phyloP scores from a whole-genome alignment of 179 eudicot species.

The Gypsophila paniculata region DNA sequence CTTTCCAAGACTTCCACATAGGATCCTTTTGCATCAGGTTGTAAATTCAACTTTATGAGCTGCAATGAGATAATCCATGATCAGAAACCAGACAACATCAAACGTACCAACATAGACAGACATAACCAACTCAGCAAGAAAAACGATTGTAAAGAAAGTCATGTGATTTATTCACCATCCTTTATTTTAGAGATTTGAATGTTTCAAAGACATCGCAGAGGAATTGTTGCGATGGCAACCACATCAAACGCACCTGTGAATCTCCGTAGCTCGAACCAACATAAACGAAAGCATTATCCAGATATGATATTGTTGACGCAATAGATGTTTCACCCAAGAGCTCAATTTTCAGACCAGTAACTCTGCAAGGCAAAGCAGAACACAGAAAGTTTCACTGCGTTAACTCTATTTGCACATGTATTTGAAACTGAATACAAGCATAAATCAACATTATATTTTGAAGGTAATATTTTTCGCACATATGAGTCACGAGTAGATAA shows the following conservation, averaged over 20 bases:
- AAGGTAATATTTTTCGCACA: too few relatives aligned
- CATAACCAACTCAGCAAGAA: neutral
- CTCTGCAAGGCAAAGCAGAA: slow-evolving; percentile 46
- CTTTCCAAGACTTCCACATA: slow-evolving; percentile 91
- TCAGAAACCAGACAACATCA: slow-evolving; percentile 15
- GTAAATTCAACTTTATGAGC: slow-evolving; percentile 88
- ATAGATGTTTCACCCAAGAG: slow-evolving; percentile 90
- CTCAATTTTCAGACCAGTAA: slow-evolving; percentile 96
- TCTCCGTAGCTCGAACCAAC: slow-evolving; percentile 98
- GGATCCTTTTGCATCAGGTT: slow-evolving; percentile 93
- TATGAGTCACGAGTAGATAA: too few relatives aligned
- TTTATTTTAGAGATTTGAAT: neutral
- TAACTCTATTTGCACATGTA: neutral
- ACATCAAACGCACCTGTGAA: slow-evolving; percentile 64
- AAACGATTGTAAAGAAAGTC: neutral
- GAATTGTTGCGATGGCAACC: slow-evolving; percentile 2
- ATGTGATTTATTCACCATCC: neutral
- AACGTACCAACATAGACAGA: slow-evolving; percentile 11
- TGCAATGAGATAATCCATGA: slow-evolving; percentile 34
- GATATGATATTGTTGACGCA: slow-evolving; percentile 91
- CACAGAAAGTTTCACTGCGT: slow-evolving; percentile 9
- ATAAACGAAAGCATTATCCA: slow-evolving; percentile 88
- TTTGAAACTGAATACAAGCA: neutral
- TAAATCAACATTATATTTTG: too few relatives aligned
- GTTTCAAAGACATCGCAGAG: neutral